A percentile compares a stretch with the other conserved stretches of the same genome.
These are phyloP conservation scores for Candida orba DNA, from an alignment of 805 yeast species.

Conservation along the genomic window DNA sequence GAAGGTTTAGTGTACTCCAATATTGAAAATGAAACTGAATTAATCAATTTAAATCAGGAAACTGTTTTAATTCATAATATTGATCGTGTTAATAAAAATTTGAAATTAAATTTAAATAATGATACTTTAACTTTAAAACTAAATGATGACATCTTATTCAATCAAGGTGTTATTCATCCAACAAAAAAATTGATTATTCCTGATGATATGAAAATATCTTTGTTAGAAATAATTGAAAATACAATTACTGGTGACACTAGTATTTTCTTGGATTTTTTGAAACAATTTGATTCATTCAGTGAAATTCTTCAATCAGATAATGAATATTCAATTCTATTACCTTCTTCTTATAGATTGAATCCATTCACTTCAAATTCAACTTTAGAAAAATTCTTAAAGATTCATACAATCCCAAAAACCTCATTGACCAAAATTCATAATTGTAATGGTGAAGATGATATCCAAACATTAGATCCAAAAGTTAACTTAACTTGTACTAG, in stretches of 20 bases:
- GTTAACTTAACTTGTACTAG: slow-evolving; percentile 39
- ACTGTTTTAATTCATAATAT: slow-evolving; percentile 14
- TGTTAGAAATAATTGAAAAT: slow-evolving; percentile 48
- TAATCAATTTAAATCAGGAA: slow-evolving; percentile 27
- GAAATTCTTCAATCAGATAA: slow-evolving; percentile 34
- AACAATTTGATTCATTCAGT: slow-evolving; percentile 34
- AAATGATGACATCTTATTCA: slow-evolving; percentile 63
- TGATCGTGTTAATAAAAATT: slow-evolving; percentile 7
- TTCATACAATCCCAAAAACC: slow-evolving; percentile 63
- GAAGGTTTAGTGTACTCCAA: slow-evolving; percentile 65
- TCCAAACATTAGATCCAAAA: slow-evolving; percentile 37
- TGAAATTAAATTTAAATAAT: slow-evolving; percentile 18
- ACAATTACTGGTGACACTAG: slow-evolving; percentile 34
- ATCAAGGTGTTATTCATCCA: slow-evolving; percentile 81
- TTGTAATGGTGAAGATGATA: slow-evolving; percentile 33
- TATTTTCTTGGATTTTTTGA: slow-evolving; percentile 39
- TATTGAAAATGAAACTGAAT: slow-evolving; percentile 26
- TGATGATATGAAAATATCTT: slow-evolving; percentile 39
- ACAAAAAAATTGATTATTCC: slow-evolving; percentile 54
- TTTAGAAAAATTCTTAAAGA: slow-evolving; percentile 47
- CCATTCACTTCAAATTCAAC: slow-evolving; percentile 32
- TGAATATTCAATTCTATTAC: slow-evolving; percentile 60
- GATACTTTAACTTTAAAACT: slow-evolving; percentile 21
- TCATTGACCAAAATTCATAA: slow-evolving; percentile 38
- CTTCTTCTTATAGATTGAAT: slow-evolving; percentile 49